Evolutionary conservation across 2,329 filamentous ascomycete genomes (phyloP), one percentile per base, ranked within the genome.

Genomic region (Rutstroemia sydowiana): DNA sequence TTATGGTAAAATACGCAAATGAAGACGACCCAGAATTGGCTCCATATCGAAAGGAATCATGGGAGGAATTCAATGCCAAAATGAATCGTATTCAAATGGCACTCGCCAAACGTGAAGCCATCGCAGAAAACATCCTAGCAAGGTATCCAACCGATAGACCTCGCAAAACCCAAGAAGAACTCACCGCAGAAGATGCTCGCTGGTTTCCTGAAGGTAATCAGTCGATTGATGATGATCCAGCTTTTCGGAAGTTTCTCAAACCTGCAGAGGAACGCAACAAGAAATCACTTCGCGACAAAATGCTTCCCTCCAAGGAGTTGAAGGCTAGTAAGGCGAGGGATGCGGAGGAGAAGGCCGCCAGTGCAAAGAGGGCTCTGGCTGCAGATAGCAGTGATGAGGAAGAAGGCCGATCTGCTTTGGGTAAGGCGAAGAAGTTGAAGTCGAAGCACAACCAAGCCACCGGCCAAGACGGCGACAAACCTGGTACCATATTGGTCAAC

Each of bases 361-460:
- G 61, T 54, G 59, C 60, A 18, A 66, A 65, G 55, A 57, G 63
- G n/a, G 59, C 47, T 11, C 48, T 61, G 45, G 59, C 42, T 37
- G 57, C 57, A 21, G 63, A 66, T 34, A 65, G 60, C 36, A 68
- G 66, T 45, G 66, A 68, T 53, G 67, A 69, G 30, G 66, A 68
- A 20, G 63, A 62, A 45, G 65, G 67, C 2, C 58, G 67, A 42
- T 66, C 66, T 48, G 57, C 56, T n/a, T 39, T 67, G 28, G 65
- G 66, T 30, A 65, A 59, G 40, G 62, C 63, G 34, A 67, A 67
- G 60, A 67, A 66, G 42, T 28, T 57, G 37, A 65, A 62, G 39
- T 55, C 45, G 28, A 48, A 26, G 18, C 50, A 47, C 3, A 39
- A n/a, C 16, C 48, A 10, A 16, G 16, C 14, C 21, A 42, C 26